phyloP scores from a whole-genome alignment of 139 green algal genomes.

The Tetratostichococcus sp. region DNA sequence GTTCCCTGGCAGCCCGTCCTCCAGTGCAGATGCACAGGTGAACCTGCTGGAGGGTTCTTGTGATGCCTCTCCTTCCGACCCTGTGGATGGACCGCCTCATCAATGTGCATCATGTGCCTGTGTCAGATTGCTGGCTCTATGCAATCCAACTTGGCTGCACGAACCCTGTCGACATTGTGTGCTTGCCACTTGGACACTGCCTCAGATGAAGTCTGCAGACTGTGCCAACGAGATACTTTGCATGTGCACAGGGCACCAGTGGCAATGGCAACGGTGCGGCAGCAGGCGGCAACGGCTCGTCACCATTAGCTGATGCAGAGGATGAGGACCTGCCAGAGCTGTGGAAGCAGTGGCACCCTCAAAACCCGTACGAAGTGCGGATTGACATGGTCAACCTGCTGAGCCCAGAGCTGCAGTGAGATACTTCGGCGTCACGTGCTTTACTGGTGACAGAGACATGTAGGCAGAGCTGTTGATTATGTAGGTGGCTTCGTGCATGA shows the following conservation, averaged over 20 bases:
- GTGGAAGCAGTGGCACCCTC: slow-evolving; percentile 12
- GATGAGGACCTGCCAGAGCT: not conserved
- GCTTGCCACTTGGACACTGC: no score
- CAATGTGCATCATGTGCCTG: not conserved
- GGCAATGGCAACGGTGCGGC: not conserved
- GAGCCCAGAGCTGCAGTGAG: slow-evolving; percentile 4
- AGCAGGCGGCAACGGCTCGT: not conserved
- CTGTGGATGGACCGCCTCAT: not conserved
- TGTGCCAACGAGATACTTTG: no score
- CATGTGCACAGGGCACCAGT: not conserved
- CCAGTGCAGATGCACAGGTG: not conserved
- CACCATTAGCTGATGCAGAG: slow-evolving; percentile 2
- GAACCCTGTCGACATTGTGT: no score
- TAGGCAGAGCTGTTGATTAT: not conserved
- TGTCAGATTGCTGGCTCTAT: no score
- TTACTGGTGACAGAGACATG: no score
- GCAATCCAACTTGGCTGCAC: no score
- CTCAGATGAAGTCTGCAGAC: no score
- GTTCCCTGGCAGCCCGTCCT: slow-evolving; percentile 20
- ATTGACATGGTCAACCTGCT: slow-evolving; percentile 45
- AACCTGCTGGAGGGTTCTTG: not conserved
- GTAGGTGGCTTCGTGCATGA: not conserved
- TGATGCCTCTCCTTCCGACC: no score
- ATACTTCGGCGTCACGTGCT: no score
- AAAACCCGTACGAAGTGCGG: slow-evolving; percentile 42